These are phyloP conservation scores for Fusarium sp. DNA, from an alignment of 2,329 filamentous ascomycete genomes.

Conservation along the genomic window DNA sequence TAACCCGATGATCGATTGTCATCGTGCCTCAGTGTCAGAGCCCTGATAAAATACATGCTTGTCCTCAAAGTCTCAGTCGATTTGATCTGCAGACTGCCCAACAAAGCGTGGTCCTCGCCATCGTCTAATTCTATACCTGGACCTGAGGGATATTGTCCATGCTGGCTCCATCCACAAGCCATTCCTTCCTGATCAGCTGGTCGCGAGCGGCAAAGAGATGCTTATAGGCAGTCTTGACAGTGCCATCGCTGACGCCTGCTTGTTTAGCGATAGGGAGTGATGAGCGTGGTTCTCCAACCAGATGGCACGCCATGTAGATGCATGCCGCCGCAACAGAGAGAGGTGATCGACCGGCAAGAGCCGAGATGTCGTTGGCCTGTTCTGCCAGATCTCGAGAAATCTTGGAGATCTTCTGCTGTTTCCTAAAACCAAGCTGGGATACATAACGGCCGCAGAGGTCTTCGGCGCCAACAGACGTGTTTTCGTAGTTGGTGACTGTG, in stretches of 20 bases:
- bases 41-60: constrained; percentile 3
- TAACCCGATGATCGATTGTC: background rate
- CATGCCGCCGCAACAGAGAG: constrained; percentile 94
- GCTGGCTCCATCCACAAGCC: constrained; percentile 80
- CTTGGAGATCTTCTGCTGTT: constrained; percentile 80
- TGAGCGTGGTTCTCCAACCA: constrained; percentile 83
- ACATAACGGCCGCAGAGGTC: constrained; percentile 93
- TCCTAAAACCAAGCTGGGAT: constrained; percentile 82
- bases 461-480: constrained; percentile 83
- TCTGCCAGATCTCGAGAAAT: constrained; percentile 85
- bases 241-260: constrained; percentile 94
- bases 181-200: constrained; percentile 80
- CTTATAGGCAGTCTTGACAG: constrained; percentile 96
- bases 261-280: constrained; percentile 90
- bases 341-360: constrained; percentile 92
- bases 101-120: background rate
- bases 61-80: background rate
- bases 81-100: background rate
- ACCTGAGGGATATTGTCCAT: constrained; percentile 77
- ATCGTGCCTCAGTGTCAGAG: background rate
- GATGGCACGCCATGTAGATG: constrained; percentile 94
- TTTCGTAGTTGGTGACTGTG: constrained; percentile 79
- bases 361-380: constrained; percentile 81
- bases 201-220: constrained; percentile 83
- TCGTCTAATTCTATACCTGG: constrained; percentile 47